These are phyloP conservation scores for Flueggea neowawraea DNA, from an alignment of 441 rosid genomes.

Conservation along the genomic window DNA sequence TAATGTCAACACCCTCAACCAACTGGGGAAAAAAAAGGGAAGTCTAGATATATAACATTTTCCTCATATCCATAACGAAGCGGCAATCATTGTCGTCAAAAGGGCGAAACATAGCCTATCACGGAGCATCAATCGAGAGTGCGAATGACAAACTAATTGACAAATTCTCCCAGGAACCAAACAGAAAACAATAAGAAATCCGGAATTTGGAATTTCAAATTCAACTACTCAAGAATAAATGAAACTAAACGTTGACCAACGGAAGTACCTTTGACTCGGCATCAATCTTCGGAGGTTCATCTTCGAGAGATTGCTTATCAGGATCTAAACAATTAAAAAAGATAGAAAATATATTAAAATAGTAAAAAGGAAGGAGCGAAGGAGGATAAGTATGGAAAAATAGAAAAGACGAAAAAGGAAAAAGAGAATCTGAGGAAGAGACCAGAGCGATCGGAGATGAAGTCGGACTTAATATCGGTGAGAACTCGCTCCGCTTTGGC, in stretches of 20 bases:
- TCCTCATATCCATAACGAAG: too few relatives aligned
- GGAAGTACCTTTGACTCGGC: slow-evolving; percentile 48
- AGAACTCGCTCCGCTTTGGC: slow-evolving; percentile 97
- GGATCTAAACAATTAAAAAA: slow-evolving; percentile 43
- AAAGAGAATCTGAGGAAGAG: slow-evolving; percentile 5
- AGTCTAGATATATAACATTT: too few relatives aligned
- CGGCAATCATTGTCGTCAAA: too few relatives aligned
- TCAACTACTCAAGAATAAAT: background rate
- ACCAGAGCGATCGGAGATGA: slow-evolving; percentile 56
- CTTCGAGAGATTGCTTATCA: slow-evolving; percentile 34
- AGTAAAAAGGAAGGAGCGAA: slow-evolving; percentile 11
- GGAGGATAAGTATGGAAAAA: slow-evolving; percentile 5
- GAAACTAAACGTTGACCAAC: background rate
- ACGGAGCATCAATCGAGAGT: too few relatives aligned
- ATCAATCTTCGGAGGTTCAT: slow-evolving; percentile 23
- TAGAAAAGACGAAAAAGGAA: background rate
- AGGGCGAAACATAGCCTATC: too few relatives aligned
- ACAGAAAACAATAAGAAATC: background rate
- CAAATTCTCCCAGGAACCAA: slow-evolving; percentile 5
- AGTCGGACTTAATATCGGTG: slow-evolving; percentile 81
- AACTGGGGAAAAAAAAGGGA: too few relatives aligned
- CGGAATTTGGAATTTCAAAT: background rate
- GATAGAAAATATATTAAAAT: background rate
- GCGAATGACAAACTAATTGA: too few relatives aligned
- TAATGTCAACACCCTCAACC: too few relatives aligned